Evolutionary conservation across 2,329 filamentous ascomycete species (phyloP), one percentile per base, ranked within the genome.

Genomic region (Talaromyces sp.): DNA sequence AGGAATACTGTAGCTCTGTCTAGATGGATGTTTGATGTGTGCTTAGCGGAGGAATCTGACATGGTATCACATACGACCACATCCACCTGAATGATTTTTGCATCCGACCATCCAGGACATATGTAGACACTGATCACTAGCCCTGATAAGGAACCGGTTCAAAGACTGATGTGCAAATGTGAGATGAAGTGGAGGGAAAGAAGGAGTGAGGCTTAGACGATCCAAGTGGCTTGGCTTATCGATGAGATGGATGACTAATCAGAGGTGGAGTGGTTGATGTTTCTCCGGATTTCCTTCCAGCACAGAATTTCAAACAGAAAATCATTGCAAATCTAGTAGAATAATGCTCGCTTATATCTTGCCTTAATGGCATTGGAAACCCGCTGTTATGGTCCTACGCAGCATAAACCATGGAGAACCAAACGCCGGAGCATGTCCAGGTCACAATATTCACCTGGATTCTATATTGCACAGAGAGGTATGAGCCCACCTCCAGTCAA

Each of bases 1-100:
- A 57, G n/a, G 61, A 41, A 19, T 74, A 78, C 76, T 71, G 73
- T 63, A 65, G 76, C 76, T 61, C 73, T 69, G 39, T 72, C 69
- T 45, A 77, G 62, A 58, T 72, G 66, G 27, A 69, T 69, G 61
- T 72, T 72, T 57, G 72, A 72, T 22, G 69, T 69, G 19, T 70
- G 64, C 39, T 67, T 67, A 66, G 67, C 69, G 27, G 45, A 14
- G 50, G 72, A 66, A 69, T 67, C 70, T 63, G 74, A 73, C 75
- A 77, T 77, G 56, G 62, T 56, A 37, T 22, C 19, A 22, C 52
- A 56, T 56, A 19, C 52, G 9, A 45, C 39, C 37, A 31, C 37
- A 43, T 59, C 39, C 22, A 45, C 56, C 35, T 59, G 3, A 59
- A 19, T 45, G 37, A 31, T 33, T 22, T 31, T 59, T 41, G 22